These are phyloP conservation scores for Drechslerella dactyloides DNA, from an alignment of 2,329 filamentous ascomycete genomes.

Conservation along the genomic window DNA sequence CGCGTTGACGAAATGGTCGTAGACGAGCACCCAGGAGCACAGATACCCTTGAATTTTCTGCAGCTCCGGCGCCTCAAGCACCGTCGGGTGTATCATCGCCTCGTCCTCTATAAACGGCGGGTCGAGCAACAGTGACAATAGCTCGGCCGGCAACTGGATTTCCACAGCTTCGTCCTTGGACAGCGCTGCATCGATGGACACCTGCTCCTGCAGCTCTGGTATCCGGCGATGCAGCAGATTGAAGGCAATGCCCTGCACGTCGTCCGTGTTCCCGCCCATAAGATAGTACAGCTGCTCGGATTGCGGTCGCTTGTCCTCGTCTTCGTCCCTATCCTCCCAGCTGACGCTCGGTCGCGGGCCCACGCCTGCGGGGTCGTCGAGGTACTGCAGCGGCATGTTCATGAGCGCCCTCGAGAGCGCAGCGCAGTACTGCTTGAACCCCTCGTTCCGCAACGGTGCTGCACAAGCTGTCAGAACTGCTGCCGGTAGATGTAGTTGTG, in stretches of 20 bases:
- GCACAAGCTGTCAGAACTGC: constrained; percentile 60
- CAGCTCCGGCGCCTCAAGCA: constrained; percentile 71
- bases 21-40: constrained; percentile 86
- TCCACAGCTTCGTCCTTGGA: constrained; percentile 60
- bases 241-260: constrained; percentile 81
- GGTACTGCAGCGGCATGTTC: constrained; percentile 67
- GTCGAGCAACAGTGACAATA: constrained; percentile 83
- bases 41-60: constrained; percentile 77
- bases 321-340: constrained; percentile 42
- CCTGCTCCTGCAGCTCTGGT: constrained; percentile 76
- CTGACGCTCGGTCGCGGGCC: constrained; percentile 32
- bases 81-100: constrained; percentile 66
- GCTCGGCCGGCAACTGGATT: constrained; percentile 78
- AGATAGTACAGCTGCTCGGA: constrained; percentile 66
- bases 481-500: constrained; percentile 12
- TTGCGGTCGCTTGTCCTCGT: constrained; percentile 34
- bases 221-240: constrained; percentile 80
- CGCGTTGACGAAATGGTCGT: constrained; percentile 79
- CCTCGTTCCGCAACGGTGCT: constrained; percentile 66
- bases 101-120: constrained; percentile 64
- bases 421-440: constrained; percentile 68
- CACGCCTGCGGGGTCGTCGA: constrained; percentile 68
- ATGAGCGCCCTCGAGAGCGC: constrained; percentile 67
- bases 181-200: constrained; percentile 75
- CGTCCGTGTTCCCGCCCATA: constrained; percentile 74